Evolutionary conservation across 805 yeast species (phyloP), one percentile per base, ranked within the genome.

Genomic region (Metschnikowia picachoensis): DNA sequence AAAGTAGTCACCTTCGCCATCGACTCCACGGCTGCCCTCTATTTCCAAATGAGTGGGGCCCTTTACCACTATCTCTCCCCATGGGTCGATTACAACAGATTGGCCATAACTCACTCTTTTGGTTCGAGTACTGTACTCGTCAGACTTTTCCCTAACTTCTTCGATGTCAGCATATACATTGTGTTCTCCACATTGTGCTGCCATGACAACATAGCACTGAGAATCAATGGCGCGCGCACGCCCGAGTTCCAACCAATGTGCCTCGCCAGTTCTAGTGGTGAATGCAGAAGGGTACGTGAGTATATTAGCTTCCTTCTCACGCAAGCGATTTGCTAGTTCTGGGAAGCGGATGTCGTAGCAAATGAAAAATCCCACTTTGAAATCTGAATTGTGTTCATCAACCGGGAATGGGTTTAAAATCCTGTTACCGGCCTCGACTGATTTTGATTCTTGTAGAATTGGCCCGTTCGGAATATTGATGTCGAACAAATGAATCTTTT

Each of bases 291-390:
- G 98, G 57, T 72, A 92, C 2, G 92, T 78, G 34, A 92, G 56
- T 17, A 92, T 69, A 47, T 87, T 76, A 1, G 96, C 95, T 3
- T 96, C 96, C 43, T 67, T 56, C 9, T 78, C 60, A 42, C 96
- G 68, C 27, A 54, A 48, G 35, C 82, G 65, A 31, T 85, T 57
- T 1, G 94, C 82, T 39, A 87, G 66, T 60, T 90, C 96, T 0
- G 96, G 95, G 60, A 89, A 88, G 51, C 97, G 71, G 30, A 89
- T 80, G 65, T 88, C 98, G 64, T 87, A 90, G 64, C 96, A 92
- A 30, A 87, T 85, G 1, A 80, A 85, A 10, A 78, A 64, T 0
- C 95, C 96, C 6, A 88, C 66, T 43, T 76, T 77, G 52, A 52
- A 49, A 16, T 29, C 44, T n/a, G 48, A 43, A 29, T 37, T 20